Conservation (phyloP, 768 basidiomycete genomes). For the Cystobasidium ongulense region DNA sequence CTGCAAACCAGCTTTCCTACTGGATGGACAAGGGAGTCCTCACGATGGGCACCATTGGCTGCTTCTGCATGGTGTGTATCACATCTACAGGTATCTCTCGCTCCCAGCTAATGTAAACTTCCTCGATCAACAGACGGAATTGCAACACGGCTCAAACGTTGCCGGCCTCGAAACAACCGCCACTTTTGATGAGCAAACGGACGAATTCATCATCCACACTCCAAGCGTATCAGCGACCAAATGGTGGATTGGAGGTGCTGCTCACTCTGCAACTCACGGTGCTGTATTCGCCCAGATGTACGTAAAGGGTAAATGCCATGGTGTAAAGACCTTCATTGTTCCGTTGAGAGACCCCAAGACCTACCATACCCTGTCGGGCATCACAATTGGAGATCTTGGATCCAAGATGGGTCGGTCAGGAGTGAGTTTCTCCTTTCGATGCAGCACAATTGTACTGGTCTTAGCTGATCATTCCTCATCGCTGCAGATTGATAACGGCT, state of each 20-base stretch:
- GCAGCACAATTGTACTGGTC: background rate
- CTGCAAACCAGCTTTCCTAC: conserved; percentile 47
- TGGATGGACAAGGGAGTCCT: conserved; percentile 49
- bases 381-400: conserved; percentile 49
- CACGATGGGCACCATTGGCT: conserved; percentile 49
- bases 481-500: conserved; percentile 22
- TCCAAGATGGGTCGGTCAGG: conserved; percentile 50
- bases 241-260: conserved; percentile 50
- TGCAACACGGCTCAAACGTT: conserved; percentile 47
- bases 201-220: conserved; percentile 50
- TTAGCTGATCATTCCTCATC: background rate
- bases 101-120: background rate
- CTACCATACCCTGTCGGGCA: conserved; percentile 46
- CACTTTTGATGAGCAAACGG: conserved; percentile 46
- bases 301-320: conserved; percentile 47
- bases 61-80: conserved; percentile 43
- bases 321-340: conserved; percentile 49
- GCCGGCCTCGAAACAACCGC: conserved; percentile 50
- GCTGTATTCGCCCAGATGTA: conserved; percentile 49
- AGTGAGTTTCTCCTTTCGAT: conserved; percentile 43
- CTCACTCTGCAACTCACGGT: conserved; percentile 48
- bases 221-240: conserved; percentile 49
- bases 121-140: conserved; percentile 30
- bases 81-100: background rate
- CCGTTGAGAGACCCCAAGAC: conserved; percentile 47